A percentile compares a stretch with the other conserved stretches of the same genome.
These are phyloP conservation scores for Parasitella parasitica DNA, from an alignment of 371 early-diverging fungal species.

Conservation along the genomic window DNA sequence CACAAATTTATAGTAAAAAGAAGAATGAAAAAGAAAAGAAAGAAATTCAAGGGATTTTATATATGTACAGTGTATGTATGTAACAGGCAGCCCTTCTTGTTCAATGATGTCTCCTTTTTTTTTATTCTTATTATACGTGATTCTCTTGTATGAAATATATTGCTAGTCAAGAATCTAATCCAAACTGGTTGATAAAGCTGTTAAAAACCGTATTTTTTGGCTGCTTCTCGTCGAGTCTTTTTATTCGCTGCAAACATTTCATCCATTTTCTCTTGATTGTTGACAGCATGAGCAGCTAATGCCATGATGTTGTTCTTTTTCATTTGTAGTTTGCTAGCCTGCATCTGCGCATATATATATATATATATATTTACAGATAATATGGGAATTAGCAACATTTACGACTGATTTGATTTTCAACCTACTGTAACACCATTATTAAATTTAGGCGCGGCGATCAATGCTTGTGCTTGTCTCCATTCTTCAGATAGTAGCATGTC, in stretches of 20 bases:
- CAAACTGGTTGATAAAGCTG: background rate
- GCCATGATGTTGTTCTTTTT: conserved; percentile 81
- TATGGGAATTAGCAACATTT: background rate
- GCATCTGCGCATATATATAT: too few species aligned
- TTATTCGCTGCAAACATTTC: conserved; percentile 67
- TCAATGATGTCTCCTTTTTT: background rate
- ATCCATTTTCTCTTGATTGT: conserved; percentile 60
- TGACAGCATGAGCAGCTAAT: conserved; percentile 71
- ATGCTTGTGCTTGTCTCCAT: conserved; percentile 34
- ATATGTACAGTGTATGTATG: background rate
- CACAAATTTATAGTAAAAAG: background rate
- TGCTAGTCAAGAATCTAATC: conserved; percentile 11
- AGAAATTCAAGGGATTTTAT: background rate
- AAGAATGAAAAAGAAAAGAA: background rate
- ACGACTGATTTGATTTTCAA: background rate
- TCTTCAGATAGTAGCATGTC: conserved; percentile 51
- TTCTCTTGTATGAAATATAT: background rate
- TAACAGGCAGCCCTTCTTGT: background rate
- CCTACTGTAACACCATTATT: conserved; percentile 23
- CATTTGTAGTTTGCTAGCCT: conserved; percentile 57
- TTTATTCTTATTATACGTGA: background rate
- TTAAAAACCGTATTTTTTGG: conserved; percentile 65
- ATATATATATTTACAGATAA: too few species aligned
- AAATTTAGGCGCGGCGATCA: conserved; percentile 25
- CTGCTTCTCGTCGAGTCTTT: conserved; percentile 65